A percentile compares a stretch with the other conserved stretches of the same genome.
These are phyloP conservation scores for Arthrobotrys entomopaga DNA, from an alignment of 2,329 filamentous ascomycete species.

Conservation along the genomic window DNA sequence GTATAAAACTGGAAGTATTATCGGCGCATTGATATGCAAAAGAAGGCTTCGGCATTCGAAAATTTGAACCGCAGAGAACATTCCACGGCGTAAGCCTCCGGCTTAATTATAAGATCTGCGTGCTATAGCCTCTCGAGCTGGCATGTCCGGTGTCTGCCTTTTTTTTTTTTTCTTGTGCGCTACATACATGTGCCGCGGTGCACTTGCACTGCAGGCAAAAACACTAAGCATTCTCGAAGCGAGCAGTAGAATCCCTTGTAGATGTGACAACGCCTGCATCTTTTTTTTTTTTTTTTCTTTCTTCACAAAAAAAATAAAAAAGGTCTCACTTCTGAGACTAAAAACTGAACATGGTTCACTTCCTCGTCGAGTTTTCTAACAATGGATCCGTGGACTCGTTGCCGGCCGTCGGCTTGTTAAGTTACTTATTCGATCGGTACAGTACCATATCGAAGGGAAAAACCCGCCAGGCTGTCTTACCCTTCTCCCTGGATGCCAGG, in stretches of 20 bases:
- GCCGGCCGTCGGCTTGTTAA: too few relatives aligned
- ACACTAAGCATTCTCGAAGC: slow-evolving; percentile 14
- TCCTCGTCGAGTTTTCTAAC: slow-evolving; percentile 5
- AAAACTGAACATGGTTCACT: slow-evolving; percentile 24
- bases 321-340: slow-evolving; percentile 37
- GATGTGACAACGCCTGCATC: slow-evolving; percentile 41
- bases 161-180: background rate
- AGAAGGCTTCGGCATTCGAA: slow-evolving; percentile 23
- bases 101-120: slow-evolving; percentile 21
- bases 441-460: slow-evolving; percentile 2
- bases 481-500: background rate
- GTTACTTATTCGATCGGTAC: background rate
- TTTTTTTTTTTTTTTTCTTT: too few relatives aligned
- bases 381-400: slow-evolving; percentile 26
- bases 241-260: slow-evolving; percentile 9
- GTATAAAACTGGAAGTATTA: background rate
- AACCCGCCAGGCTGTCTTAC: background rate
- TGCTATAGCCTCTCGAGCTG: slow-evolving; percentile 11
- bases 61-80: slow-evolving; percentile 16
- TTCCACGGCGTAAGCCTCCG: slow-evolving; percentile 17
- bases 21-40: background rate
- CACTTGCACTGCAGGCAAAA: slow-evolving; percentile 27
- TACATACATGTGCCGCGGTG: background rate
- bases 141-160: too few relatives aligned
- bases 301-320: slow-evolving; percentile 10